Evolutionary conservation across 768 basidiomycete species (phyloP).

Genomic region (Podaxis sp.): DNA sequence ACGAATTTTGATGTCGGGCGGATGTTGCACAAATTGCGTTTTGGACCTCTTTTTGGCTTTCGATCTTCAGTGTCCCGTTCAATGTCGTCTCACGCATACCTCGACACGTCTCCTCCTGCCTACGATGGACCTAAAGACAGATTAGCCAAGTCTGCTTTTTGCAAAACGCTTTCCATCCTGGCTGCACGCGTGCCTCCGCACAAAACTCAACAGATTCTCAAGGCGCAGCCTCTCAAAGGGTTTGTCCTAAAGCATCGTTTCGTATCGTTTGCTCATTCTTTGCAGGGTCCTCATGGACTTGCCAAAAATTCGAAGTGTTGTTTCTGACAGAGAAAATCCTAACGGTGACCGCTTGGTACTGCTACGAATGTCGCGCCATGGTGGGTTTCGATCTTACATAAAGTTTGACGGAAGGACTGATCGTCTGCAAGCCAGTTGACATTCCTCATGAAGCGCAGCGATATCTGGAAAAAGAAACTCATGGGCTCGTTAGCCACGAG

Average conservation of each 20-base stretch:
- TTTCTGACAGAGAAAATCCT: constrained; percentile 43
- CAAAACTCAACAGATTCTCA: constrained; percentile 53
- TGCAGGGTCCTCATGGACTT: constrained; percentile 59
- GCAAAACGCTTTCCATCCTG: constrained; percentile 59
- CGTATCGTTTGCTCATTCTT: background rate
- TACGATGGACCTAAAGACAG: constrained; percentile 45
- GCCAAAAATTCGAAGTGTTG: constrained; percentile 61
- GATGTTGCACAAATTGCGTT: constrained; percentile 6
- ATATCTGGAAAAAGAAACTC: constrained; percentile 52
- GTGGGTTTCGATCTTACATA: constrained; percentile 29
- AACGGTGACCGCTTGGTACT: constrained; percentile 61
- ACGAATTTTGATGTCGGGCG: background rate
- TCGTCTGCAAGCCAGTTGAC: constrained; percentile 56
- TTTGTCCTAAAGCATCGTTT: constrained; percentile 24
- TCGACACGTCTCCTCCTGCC: constrained; percentile 37
- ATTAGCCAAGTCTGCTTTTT: constrained; percentile 65
- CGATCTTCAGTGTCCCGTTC: constrained; percentile 5
- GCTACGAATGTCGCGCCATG: constrained; percentile 55
- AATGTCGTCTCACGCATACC: constrained; percentile 34
- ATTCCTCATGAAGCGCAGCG: constrained; percentile 51
- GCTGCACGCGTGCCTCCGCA: constrained; percentile 59
- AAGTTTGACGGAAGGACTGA: constrained; percentile 16
- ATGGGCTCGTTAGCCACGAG: constrained; percentile 51
- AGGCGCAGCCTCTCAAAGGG: constrained; percentile 56
- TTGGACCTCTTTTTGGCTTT: constrained; percentile 5